Evolutionary conservation across 805 yeast species (phyloP).

Genomic region (Ogataea glucozyma): DNA sequence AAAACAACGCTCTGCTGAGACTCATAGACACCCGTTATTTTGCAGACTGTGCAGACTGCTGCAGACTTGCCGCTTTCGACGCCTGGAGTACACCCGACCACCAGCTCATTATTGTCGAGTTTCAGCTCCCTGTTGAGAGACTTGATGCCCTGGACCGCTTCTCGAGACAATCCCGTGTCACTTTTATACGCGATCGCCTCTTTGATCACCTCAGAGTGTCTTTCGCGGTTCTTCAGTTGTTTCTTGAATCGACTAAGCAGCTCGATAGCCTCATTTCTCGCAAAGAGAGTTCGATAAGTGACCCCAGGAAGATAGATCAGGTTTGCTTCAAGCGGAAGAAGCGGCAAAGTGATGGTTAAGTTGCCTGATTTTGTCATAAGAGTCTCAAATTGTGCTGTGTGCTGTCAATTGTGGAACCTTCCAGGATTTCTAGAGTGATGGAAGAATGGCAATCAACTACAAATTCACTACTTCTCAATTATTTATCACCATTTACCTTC

Average conservation of each 20-base stretch:
- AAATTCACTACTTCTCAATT: no score
- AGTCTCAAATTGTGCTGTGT: background rate
- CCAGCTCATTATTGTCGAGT: slow-evolving; percentile 12
- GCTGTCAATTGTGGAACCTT: no score
- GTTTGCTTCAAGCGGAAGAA: slow-evolving; percentile 22
- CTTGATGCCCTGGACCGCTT: slow-evolving; percentile 11
- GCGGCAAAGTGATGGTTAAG: slow-evolving; percentile 22
- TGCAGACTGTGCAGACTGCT: slow-evolving; percentile 42
- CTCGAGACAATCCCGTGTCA: slow-evolving; percentile 5
- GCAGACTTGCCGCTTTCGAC: background rate
- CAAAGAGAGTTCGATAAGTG: slow-evolving; percentile 56
- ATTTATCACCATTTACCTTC: no score
- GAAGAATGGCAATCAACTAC: no score
- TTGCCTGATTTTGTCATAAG: slow-evolving; percentile 6
- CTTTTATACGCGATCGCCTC: background rate
- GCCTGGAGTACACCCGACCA: slow-evolving; percentile 33
- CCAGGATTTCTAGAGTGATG: no score
- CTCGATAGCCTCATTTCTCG: slow-evolving; percentile 47
- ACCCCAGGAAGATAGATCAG: slow-evolving; percentile 62
- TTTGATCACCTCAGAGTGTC: background rate
- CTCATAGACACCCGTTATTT: slow-evolving; percentile 48
- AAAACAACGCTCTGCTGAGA: slow-evolving; percentile 45
- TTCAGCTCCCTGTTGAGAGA: slow-evolving; percentile 6
- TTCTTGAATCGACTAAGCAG: slow-evolving; percentile 35
- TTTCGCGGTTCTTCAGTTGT: background rate